Evolutionary conservation across 2,329 filamentous ascomycete genomes (phyloP).

Genomic region (Sporothrix curviconia): DNA sequence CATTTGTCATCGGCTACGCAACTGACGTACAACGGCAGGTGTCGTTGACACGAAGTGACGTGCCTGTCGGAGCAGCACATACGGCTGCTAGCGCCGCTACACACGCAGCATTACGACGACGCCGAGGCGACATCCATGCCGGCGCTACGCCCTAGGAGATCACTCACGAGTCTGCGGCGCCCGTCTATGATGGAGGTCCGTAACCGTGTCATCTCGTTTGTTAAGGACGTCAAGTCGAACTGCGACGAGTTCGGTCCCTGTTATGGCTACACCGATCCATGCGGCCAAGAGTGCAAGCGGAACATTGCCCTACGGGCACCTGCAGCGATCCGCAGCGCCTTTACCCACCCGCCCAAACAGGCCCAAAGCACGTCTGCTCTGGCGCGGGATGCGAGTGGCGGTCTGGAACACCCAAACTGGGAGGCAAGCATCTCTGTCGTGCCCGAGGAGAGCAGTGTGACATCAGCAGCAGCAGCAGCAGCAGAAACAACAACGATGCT

Average conservation of each 20-base stretch:
- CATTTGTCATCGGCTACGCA: constrained; percentile 17
- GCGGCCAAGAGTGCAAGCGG: constrained; percentile 60
- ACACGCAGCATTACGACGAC: neutral
- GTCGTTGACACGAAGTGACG: constrained; percentile 13
- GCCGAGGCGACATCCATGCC: neutral
- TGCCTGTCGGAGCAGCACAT: neutral
- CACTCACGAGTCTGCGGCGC: constrained; percentile 31
- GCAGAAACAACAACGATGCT: neutral
- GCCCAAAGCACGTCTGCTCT: no score
- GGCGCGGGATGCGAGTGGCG: neutral
- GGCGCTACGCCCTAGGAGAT: constrained; percentile 13
- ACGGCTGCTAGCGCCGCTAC: no score
- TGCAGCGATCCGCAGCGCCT: constrained; percentile 22
- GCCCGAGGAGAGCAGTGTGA: constrained; percentile 28
- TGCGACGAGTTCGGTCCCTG: constrained; percentile 57
- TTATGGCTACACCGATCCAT: constrained; percentile 59
- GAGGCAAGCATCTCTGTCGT: constrained; percentile 21
- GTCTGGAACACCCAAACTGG: neutral
- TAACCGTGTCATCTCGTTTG: constrained; percentile 55
- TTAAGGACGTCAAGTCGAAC: constrained; percentile 57
- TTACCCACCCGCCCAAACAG: neutral
- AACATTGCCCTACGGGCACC: constrained; percentile 42
- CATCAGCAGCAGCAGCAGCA: neutral
- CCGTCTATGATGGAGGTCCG: constrained; percentile 50
- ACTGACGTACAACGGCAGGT: constrained; percentile 23